Evolutionary conservation across 495 filamentous ascomycete species (phyloP).

Genomic region (Penicillium daleae): DNA sequence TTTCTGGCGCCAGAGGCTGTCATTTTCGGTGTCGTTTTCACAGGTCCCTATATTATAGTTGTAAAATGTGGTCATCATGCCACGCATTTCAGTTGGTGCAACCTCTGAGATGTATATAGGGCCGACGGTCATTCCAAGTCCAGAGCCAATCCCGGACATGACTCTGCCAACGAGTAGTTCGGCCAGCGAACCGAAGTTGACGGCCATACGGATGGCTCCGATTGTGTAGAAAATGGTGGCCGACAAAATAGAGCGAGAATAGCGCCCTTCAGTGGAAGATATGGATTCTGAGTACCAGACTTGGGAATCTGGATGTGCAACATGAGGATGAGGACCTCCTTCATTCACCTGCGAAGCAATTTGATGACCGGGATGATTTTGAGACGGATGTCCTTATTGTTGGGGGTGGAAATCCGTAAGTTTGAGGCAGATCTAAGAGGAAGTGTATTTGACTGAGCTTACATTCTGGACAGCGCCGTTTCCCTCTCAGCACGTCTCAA

Average conservation of each 20-base stretch:
- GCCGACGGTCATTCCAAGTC: conserved; percentile 76
- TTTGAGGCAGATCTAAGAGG: background rate
- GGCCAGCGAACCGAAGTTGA: conserved; percentile 27
- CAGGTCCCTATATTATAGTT: too few species aligned
- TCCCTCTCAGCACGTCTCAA: background rate
- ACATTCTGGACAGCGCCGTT: background rate
- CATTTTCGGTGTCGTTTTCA: too few species aligned
- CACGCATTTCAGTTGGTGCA: conserved; percentile 58
- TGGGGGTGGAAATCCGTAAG: background rate
- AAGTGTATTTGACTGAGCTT: background rate
- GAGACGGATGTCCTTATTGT: background rate
- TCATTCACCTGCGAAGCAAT: background rate
- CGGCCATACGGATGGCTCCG: conserved; percentile 31
- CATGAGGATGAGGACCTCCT: background rate
- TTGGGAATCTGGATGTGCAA: background rate
- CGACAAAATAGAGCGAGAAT: conserved; percentile 9
- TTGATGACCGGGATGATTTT: background rate
- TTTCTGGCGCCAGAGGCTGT: too few species aligned
- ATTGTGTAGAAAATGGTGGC: conserved; percentile 28
- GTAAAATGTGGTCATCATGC: conserved; percentile 73
- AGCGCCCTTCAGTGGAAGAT: background rate
- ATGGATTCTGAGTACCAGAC: background rate
- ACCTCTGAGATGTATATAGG: conserved; percentile 62
- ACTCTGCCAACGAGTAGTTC: conserved; percentile 68
- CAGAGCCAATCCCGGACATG: conserved; percentile 73